phyloP scores from a whole-genome alignment of 176 grass and related monocot species.

The Secale cereale region DNA sequence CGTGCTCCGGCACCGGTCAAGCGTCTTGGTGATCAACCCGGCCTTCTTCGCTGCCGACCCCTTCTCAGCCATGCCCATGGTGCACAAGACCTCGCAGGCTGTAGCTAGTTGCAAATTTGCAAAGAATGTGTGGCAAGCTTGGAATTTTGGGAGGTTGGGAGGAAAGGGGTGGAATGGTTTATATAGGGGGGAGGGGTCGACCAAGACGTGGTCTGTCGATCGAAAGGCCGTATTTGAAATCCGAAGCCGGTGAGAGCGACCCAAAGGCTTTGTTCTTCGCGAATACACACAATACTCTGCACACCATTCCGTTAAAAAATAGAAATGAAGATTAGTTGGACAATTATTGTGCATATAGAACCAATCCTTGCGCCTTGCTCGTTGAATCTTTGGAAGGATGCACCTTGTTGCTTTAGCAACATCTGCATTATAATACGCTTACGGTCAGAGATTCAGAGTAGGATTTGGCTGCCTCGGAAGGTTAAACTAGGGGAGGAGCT shows the following conservation, averaged over 20 bases:
- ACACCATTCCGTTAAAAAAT: not conserved
- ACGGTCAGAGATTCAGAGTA: not conserved
- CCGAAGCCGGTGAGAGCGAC: not conserved
- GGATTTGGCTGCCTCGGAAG: slow-evolving; percentile 27
- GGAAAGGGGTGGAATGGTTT: not conserved
- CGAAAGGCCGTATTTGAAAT: not conserved
- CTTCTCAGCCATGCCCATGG: slow-evolving; percentile 16
- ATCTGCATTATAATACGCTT: not conserved
- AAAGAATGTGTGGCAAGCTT: not conserved
- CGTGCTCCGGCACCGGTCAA: slow-evolving; percentile 42
- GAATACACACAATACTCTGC: not conserved
- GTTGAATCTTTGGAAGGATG: not conserved
- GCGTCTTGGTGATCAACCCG: slow-evolving; percentile 42
- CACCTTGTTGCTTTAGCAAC: not conserved
- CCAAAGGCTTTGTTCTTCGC: not conserved
- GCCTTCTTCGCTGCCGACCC: not conserved
- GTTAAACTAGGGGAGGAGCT: not conserved
- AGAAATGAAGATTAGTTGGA: not conserved
- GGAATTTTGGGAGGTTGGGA: not conserved
- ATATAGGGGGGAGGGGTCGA: not conserved
- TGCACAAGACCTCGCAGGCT: not conserved
- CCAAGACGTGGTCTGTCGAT: not conserved
- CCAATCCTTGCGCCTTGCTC: not conserved
- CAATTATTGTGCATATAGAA: slow-evolving; percentile 18
- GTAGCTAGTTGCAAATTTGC: not conserved